These are phyloP conservation scores for Trichoderma sp. DNA, from an alignment of 2,329 filamentous ascomycete genomes.

Conservation along the genomic window DNA sequence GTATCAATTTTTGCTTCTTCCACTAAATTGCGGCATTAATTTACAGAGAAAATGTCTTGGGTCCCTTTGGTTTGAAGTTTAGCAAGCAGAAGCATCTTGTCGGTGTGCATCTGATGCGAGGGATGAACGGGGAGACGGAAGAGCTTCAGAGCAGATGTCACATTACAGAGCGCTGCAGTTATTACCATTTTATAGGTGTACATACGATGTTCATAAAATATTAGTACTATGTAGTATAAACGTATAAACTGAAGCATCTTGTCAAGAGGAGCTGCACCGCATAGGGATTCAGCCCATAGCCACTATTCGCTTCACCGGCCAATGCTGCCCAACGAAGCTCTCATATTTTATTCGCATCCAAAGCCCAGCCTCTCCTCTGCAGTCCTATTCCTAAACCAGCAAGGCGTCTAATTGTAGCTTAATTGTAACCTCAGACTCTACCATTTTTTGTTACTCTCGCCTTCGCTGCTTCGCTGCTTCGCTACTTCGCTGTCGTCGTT, in stretches of 20 bases:
- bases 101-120: not conserved
- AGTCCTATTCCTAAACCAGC: not conserved
- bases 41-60: not conserved
- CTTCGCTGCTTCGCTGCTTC: not conserved
- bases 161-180: not conserved
- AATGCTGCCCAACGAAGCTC: not conserved
- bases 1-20: not conserved
- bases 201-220: not conserved
- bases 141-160: not conserved
- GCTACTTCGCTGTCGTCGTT: too few relatives aligned
- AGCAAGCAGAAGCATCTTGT: not conserved
- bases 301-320: not conserved
- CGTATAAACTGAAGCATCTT: not conserved
- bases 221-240: not conserved
- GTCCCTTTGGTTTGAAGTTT: not conserved
- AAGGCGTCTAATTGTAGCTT: not conserved
- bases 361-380: not conserved
- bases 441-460: not conserved
- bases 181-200: not conserved
- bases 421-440: not conserved
- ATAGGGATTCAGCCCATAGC: not conserved
- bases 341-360: not conserved
- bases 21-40: not conserved
- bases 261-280: not conserved
- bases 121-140: not conserved